Base-by-base conservation (phyloP, 257 asterid species). In the Misopates orontium region DNA sequence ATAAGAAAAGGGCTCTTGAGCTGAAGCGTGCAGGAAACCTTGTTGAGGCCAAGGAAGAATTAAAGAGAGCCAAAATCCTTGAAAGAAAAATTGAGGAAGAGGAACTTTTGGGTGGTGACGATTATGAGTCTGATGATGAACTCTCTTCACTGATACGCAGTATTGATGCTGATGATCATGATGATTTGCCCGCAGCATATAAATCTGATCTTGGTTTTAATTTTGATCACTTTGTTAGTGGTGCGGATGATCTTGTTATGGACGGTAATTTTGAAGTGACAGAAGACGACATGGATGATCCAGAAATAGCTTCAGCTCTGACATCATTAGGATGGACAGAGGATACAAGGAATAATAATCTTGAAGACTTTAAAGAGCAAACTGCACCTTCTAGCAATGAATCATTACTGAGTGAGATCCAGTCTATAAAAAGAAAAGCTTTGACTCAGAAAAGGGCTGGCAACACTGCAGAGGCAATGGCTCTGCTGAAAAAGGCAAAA, bases 21-120 rank as follows among this genome's bases (percentile, higher is more conserved):
- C 76, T 94, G 73, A 94, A 94, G 77, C 91, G 95, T 49, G 89
- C 84, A 22, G 99, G 97, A 57, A 86, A 88, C 60, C 89, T 90
- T 55, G 65, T 68, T 21, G 99, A 86, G 79, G 99, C 99, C 56
- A 94, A 90, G 76, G 97, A 88, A 78, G 96, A 94, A 79, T 69
- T 94, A 18, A 94, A 94, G 89, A 88, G 70, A 75, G 99, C 96
- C 5, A 94, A 94, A 80, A 54, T 88, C 82, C 96, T 94, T 22
- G 96, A 86, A 74, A 88, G 82, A 69, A 77, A 88, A 84, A 94
- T 94, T 24, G 96, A 94, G 83, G 97, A 94, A 70, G 93, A 88
- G 75, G 99, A 90, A 68, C 83, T 94, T 58, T 70, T 94, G 82
- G 95, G 92, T 36, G 95, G 72, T n/a, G n/a, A n/a, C 41, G 77